Conservation (phyloP, 805 yeast species). For the Ogataea polymorpha region DNA sequence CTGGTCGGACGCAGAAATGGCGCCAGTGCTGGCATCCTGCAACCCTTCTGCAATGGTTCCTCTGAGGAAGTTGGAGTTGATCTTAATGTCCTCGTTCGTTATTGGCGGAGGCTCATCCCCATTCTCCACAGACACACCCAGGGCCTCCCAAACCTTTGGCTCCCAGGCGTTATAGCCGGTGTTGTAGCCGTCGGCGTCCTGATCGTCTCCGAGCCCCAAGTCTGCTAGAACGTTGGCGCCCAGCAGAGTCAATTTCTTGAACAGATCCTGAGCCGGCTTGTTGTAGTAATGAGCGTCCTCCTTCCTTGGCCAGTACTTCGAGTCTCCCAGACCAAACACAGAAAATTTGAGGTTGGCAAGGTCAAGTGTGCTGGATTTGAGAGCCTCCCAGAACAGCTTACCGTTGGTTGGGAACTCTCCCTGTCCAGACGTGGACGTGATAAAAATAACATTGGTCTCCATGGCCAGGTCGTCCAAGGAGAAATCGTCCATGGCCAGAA, state of each 20-base stretch:
- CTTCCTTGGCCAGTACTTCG: conserved; percentile 94
- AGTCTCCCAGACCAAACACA: conserved; percentile 78
- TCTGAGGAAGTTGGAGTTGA: conserved; percentile 80
- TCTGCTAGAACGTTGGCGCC: conserved; percentile 75
- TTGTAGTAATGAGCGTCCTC: conserved; percentile 93
- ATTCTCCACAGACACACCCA: conserved; percentile 84
- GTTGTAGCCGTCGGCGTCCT: conserved; percentile 91
- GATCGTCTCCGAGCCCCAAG: conserved; percentile 92
- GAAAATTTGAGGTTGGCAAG: conserved; percentile 54
- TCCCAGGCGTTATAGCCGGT: conserved; percentile 93
- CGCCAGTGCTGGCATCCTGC: conserved; percentile 79
- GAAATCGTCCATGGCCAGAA: conserved; percentile 67
- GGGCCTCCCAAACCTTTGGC: conserved; percentile 75
- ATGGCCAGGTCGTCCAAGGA: conserved; percentile 69
- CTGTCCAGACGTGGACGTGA: conserved; percentile 79
- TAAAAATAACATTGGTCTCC: conserved; percentile 66
- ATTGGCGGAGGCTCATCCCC: conserved; percentile 89
- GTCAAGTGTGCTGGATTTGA: conserved; percentile 66
- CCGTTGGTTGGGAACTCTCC: conserved; percentile 88
- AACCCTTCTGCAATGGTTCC: conserved; percentile 92
- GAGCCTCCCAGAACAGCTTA: conserved; percentile 68
- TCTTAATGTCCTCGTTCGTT: conserved; percentile 94
- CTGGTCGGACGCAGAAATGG: conserved; percentile 85
- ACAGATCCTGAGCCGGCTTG: conserved; percentile 80
- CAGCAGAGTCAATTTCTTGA: conserved; percentile 57